Evolutionary conservation across 2,329 filamentous ascomycete species (phyloP).

Genomic region (Remersonia thermophila): DNA sequence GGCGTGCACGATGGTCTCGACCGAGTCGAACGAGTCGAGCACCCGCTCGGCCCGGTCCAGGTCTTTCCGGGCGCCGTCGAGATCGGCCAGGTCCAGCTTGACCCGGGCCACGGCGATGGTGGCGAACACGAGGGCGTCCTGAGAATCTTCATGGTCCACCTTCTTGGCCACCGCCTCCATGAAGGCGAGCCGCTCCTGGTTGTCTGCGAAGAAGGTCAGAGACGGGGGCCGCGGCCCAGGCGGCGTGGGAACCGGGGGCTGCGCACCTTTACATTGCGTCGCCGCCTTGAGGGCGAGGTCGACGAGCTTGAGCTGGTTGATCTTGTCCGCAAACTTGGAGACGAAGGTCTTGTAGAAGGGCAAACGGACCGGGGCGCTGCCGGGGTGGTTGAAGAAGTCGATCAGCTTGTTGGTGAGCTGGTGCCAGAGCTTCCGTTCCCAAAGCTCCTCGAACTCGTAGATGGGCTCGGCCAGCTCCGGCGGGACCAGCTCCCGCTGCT

Average conservation of each 20-base stretch:
- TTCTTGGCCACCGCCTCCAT: conserved; percentile 71
- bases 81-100: conserved; percentile 67
- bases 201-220: conserved; percentile 47
- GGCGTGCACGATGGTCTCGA: conserved; percentile 90
- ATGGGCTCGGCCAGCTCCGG: conserved; percentile 80
- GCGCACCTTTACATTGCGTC: conserved; percentile 65
- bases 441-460: conserved; percentile 87
- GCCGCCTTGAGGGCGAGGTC: conserved; percentile 79
- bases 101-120: conserved; percentile 80
- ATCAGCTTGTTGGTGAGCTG: conserved; percentile 85
- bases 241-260: neutral
- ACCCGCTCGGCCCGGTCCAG: conserved; percentile 79
- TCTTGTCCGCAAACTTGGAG: conserved; percentile 92
- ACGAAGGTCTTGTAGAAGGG: conserved; percentile 90
- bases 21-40: conserved; percentile 82
- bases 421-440: conserved; percentile 99
- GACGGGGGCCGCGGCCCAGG: neutral
- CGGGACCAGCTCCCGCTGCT: conserved; percentile 78
- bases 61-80: conserved; percentile 74
- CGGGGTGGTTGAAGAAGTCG: conserved; percentile 72
- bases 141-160: conserved; percentile 82
- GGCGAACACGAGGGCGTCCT: conserved; percentile 92
- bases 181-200: conserved; percentile 75
- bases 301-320: conserved; percentile 97
- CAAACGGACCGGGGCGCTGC: conserved; percentile 74